Percentiles rank a stretch among this genome's conserved stretches.
Conservation (phyloP, 1,139 yeast species). For the Lodderomyces pseudojiufengensis region DNA sequence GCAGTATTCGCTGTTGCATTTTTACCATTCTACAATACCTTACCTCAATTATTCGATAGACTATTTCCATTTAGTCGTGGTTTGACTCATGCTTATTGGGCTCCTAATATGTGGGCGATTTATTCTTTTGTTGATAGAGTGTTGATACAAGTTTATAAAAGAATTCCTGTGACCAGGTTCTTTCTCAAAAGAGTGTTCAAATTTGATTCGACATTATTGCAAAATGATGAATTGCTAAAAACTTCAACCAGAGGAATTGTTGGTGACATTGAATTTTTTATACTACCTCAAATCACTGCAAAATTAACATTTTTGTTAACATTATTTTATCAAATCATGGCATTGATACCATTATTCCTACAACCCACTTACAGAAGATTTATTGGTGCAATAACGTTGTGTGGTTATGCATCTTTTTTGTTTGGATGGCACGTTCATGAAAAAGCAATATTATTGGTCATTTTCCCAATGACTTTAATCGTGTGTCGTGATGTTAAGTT, state of each 20-base stretch:
- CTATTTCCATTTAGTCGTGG: slow-evolving; percentile 95
- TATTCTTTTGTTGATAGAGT: slow-evolving; percentile 83
- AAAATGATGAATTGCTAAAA: slow-evolving; percentile 23
- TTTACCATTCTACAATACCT: slow-evolving; percentile 70
- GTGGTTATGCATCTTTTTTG: slow-evolving; percentile 86
- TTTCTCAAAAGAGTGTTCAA: slow-evolving; percentile 32
- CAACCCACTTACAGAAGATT: slow-evolving; percentile 78
- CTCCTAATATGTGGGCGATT: slow-evolving; percentile 95
- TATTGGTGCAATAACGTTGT: slow-evolving; percentile 77
- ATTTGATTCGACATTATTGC: slow-evolving; percentile 27
- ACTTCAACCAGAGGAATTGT: slow-evolving; percentile 82
- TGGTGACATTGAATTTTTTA: slow-evolving; percentile 80
- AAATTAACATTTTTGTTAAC: slow-evolving; percentile 73
- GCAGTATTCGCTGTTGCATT: slow-evolving; percentile 66
- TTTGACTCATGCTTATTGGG: slow-evolving; percentile 98
- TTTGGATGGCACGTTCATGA: slow-evolving; percentile 99
- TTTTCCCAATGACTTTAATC: slow-evolving; percentile 84
- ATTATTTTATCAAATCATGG: slow-evolving; percentile 72
- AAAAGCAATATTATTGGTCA: slow-evolving; percentile 84
- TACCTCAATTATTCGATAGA: slow-evolving; percentile 64
- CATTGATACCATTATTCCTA: slow-evolving; percentile 69
- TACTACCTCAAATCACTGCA: slow-evolving; percentile 80
- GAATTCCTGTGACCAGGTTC: slow-evolving; percentile 42
- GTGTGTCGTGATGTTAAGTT: slow-evolving; percentile 70
- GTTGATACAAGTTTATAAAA: slow-evolving; percentile 50